These are phyloP conservation scores for Limnanthes douglasii DNA, from an alignment of 345 rosid species.

Conservation along the genomic window DNA sequence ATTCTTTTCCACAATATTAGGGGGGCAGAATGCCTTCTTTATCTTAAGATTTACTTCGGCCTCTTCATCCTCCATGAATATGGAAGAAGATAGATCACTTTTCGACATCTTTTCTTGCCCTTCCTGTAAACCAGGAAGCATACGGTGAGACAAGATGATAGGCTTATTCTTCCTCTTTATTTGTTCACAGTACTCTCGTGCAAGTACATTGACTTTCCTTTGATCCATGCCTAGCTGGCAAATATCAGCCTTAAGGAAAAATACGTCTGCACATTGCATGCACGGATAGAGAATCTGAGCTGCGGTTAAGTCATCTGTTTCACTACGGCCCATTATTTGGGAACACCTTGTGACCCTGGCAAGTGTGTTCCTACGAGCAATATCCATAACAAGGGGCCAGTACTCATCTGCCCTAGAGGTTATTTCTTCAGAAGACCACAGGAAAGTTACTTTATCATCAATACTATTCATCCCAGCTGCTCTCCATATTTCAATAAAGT, in stretches of 20 bases:
- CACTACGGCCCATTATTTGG: conserved; percentile 84
- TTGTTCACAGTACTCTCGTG: conserved; percentile 85
- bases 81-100: conserved; percentile 72
- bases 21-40: conserved; percentile 83
- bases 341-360: conserved; percentile 73
- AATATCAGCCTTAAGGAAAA: conserved; percentile 94
- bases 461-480: conserved; percentile 65
- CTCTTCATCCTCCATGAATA: conserved; percentile 93
- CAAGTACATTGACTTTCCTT: conserved; percentile 71
- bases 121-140: conserved; percentile 76
- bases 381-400: conserved; percentile 96
- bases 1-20: conserved; percentile 45
- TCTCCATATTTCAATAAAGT: conserved; percentile 70
- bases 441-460: conserved; percentile 56
- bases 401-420: conserved; percentile 50
- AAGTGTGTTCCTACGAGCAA: conserved; percentile 78
- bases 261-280: conserved; percentile 90
- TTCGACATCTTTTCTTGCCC: conserved; percentile 92
- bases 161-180: conserved; percentile 84
- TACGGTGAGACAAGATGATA: conserved; percentile 82
- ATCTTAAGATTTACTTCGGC: conserved; percentile 78
- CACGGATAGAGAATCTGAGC: conserved; percentile 87
- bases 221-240: conserved; percentile 97
- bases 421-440: conserved; percentile 90
- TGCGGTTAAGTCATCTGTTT: conserved; percentile 70